Evolutionary conservation across 208 protist species (phyloP).

Genomic region (Crithidia acanthocephali): DNA sequence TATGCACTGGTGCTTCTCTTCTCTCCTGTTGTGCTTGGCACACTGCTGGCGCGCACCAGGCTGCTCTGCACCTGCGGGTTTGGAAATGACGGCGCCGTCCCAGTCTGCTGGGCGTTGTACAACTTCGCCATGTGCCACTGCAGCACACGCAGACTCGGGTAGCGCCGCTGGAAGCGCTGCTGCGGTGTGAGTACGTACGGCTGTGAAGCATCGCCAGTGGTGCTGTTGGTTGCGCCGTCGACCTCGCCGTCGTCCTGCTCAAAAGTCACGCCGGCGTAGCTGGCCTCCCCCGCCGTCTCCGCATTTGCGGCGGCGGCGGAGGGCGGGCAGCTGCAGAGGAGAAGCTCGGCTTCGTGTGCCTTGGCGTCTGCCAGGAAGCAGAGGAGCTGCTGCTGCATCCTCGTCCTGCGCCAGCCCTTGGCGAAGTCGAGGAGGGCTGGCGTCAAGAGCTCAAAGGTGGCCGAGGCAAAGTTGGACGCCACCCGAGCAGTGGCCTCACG

Average conservation of each 20-base stretch:
- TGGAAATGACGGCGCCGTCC: slow-evolving; percentile 21
- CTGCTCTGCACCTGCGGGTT: slow-evolving; percentile 23
- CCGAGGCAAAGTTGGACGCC: not conserved
- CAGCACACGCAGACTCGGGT: slow-evolving; percentile 33
- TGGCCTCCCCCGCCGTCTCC: not conserved
- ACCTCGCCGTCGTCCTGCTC: slow-evolving; percentile 4
- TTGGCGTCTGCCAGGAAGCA: slow-evolving; percentile 33
- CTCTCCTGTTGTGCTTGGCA: no score
- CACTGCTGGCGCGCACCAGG: not conserved
- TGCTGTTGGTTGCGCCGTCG: not conserved
- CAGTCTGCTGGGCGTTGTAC: slow-evolving; percentile 33
- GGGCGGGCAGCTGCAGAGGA: slow-evolving; percentile 2
- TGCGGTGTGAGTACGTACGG: not conserved
- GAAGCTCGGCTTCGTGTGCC: slow-evolving; percentile 9
- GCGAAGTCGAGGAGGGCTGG: slow-evolving; percentile 33
- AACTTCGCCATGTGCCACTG: slow-evolving; percentile 30
- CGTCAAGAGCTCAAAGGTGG: not conserved
- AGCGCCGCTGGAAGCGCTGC: slow-evolving; percentile 31
- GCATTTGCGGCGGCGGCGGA: not conserved
- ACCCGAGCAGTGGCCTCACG: slow-evolving; percentile 24
- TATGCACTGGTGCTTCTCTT: not conserved
- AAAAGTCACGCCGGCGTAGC: slow-evolving; percentile 1
- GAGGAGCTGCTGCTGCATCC: slow-evolving; percentile 32
- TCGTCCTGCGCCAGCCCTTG: slow-evolving; percentile 34
- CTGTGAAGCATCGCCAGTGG: not conserved